Conservation (phyloP, 768 basidiomycete species). For the Boletus subparvulus region DNA sequence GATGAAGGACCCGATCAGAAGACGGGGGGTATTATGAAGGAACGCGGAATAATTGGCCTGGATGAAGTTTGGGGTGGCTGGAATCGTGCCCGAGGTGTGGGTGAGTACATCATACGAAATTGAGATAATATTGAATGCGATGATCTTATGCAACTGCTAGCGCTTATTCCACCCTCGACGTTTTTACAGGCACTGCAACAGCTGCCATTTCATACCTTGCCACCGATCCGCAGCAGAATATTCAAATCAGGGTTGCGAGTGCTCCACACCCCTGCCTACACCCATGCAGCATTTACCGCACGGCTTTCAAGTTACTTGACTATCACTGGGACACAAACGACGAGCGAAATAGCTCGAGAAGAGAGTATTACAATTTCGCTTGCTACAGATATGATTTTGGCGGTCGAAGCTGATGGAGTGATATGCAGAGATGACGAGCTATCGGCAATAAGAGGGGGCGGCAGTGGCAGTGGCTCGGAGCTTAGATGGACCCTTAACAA, state of each 20-base stretch:
- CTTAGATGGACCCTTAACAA: slow-evolving; percentile 72
- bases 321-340: slow-evolving; percentile 52
- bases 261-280: slow-evolving; percentile 80
- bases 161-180: slow-evolving; percentile 86
- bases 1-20: slow-evolving; percentile 15
- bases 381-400: slow-evolving; percentile 73
- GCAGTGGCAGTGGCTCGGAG: slow-evolving; percentile 53
- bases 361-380: slow-evolving; percentile 75
- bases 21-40: slow-evolving; percentile 66
- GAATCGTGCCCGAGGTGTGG: slow-evolving; percentile 91
- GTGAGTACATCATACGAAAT: slow-evolving; percentile 38
- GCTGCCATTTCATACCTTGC: slow-evolving; percentile 62
- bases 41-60: slow-evolving; percentile 77
- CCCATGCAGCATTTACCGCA: slow-evolving; percentile 62
- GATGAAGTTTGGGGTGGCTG: slow-evolving; percentile 96
- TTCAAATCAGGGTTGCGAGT: slow-evolving; percentile 77
- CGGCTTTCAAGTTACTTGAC: slow-evolving; percentile 59
- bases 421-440: slow-evolving; percentile 73
- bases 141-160: slow-evolving; percentile 39
- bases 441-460: slow-evolving; percentile 37
- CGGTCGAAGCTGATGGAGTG: slow-evolving; percentile 67
- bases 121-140: background rate
- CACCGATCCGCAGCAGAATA: slow-evolving; percentile 62
- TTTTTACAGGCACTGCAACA: slow-evolving; percentile 74
- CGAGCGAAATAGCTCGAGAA: slow-evolving; percentile 66